A percentile compares a stretch with the other conserved stretches of the same genome.
Conservation (phyloP, 352 stramenopile species). For the Peronospora belbahrii region DNA sequence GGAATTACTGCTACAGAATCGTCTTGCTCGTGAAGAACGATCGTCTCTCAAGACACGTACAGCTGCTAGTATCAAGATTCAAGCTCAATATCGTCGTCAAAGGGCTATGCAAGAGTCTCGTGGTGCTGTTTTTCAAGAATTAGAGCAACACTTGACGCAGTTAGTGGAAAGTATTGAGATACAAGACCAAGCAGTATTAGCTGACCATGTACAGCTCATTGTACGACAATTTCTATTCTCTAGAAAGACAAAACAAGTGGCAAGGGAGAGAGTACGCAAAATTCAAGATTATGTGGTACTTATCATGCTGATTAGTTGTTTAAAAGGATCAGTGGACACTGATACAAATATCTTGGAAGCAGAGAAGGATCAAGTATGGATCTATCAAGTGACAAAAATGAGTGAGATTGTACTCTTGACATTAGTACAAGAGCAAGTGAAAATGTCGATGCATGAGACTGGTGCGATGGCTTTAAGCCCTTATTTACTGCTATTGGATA, state of each 20-base stretch:
- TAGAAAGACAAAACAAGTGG: constrained; percentile 3
- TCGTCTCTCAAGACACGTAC: constrained; percentile 31
- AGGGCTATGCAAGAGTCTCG: constrained; percentile 17
- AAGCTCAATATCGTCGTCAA: constrained; percentile 38
- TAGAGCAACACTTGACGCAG: constrained; percentile 39
- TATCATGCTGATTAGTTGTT: constrained; percentile 48
- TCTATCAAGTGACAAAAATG: constrained; percentile 39
- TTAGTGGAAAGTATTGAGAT: constrained; percentile 23
- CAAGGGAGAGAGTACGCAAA: constrained; percentile 26
- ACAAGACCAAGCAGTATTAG: constrained; percentile 26
- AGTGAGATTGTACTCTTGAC: constrained; percentile 35
- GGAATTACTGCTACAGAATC: constrained; percentile 50
- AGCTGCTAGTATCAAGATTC: constrained; percentile 44
- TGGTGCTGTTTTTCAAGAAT: constrained; percentile 23
- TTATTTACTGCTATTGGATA: constrained; percentile 45
- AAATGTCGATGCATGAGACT: constrained; percentile 8
- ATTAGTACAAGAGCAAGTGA: constrained; percentile 19
- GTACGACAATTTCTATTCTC: constrained; percentile 46
- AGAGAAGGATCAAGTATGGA: constrained; percentile 32
- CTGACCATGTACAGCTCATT: constrained; percentile 16
- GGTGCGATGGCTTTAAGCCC: constrained; percentile 22
- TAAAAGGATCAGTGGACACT: constrained; percentile 19
- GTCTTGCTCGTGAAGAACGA: constrained; percentile 45
- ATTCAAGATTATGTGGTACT: constrained; percentile 54
- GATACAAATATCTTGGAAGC: constrained; percentile 22